Percentiles rank a stretch among this genome's conserved stretches.
These are phyloP conservation scores for Alternaria hordeiaustralica DNA, from an alignment of 2,329 filamentous ascomycete species.

Conservation along the genomic window DNA sequence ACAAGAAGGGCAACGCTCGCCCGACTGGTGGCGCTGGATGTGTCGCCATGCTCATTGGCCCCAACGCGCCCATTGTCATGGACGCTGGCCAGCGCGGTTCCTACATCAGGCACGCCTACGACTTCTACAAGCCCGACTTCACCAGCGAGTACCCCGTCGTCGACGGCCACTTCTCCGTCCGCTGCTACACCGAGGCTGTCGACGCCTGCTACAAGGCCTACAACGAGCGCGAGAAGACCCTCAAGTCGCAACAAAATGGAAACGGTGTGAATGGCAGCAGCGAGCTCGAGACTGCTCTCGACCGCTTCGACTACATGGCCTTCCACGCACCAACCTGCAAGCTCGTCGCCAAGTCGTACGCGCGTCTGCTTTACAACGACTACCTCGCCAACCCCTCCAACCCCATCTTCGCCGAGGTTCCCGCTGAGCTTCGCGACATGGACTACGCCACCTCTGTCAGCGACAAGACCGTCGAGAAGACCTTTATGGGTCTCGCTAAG, in stretches of 20 bases:
- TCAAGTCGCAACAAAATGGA: constrained; percentile 55
- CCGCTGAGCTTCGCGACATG: constrained; percentile 55
- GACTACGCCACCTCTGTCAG: constrained; percentile 56
- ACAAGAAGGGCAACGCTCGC: constrained; percentile 61
- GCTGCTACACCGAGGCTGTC: constrained; percentile 61
- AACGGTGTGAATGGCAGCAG: constrained; percentile 44
- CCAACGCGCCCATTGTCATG: constrained; percentile 58
- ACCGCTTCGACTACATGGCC: constrained; percentile 62
- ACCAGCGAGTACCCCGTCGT: constrained; percentile 62
- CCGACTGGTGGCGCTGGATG: constrained; percentile 61
- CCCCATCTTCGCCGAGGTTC: constrained; percentile 58
- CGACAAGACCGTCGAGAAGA: constrained; percentile 62
- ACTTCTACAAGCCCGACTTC: constrained; percentile 63
- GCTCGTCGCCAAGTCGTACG: constrained; percentile 62
- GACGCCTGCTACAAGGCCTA: constrained; percentile 62
- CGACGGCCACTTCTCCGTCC: constrained; percentile 60
- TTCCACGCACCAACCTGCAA: constrained; percentile 64
- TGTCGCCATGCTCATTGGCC: constrained; percentile 61
- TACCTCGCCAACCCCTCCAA: constrained; percentile 56
- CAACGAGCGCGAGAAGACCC: constrained; percentile 56
- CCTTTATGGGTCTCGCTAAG: constrained; percentile 59
- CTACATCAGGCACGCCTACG: constrained; percentile 60
- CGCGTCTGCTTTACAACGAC: constrained; percentile 60
- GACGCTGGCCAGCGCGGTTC: constrained; percentile 59
- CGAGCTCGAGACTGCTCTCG: constrained; percentile 54